phyloP scores from a whole-genome alignment of 164 flowering plant species.

The Magnolia sinica region DNA sequence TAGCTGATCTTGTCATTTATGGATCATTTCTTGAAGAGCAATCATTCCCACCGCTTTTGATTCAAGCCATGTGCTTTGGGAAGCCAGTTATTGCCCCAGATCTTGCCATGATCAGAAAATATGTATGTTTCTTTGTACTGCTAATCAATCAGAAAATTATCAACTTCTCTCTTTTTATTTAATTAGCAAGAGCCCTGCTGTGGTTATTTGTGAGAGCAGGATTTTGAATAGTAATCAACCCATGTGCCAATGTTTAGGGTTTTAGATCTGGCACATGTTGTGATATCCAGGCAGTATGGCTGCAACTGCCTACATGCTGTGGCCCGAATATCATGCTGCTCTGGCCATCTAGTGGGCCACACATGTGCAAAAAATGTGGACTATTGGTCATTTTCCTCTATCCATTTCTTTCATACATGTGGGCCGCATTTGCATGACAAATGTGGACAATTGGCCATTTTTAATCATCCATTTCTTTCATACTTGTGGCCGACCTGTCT shows the following conservation, averaged over 20 bases:
- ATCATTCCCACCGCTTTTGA: constrained; percentile 78
- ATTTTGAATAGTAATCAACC: neutral
- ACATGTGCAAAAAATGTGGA: neutral
- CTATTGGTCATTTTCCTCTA: neutral
- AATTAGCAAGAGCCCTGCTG: neutral
- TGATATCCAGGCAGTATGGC: neutral
- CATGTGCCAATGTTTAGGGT: neutral
- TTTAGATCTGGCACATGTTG: neutral
- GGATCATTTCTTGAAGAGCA: constrained; percentile 91
- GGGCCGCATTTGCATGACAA: neutral
- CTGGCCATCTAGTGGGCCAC: neutral
- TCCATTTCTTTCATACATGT: neutral
- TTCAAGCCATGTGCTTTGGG: constrained; percentile 77
- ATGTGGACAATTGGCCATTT: neutral
- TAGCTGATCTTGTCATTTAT: constrained; percentile 73
- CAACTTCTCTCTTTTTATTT: neutral
- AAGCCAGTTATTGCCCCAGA: constrained; percentile 86
- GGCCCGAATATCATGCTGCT: neutral
- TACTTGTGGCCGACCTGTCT: neutral
- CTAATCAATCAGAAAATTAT: neutral
- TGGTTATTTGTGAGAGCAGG: neutral
- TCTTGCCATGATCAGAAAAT: constrained; percentile 65
- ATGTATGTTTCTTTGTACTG: constrained; percentile 45
- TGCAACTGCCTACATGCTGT: neutral
- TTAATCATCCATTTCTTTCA: neutral